A percentile compares a stretch with the other conserved stretches of the same genome.
Evolutionary conservation across 768 basidiomycete genomes (phyloP).

Genomic region (Lepiota venenata): DNA sequence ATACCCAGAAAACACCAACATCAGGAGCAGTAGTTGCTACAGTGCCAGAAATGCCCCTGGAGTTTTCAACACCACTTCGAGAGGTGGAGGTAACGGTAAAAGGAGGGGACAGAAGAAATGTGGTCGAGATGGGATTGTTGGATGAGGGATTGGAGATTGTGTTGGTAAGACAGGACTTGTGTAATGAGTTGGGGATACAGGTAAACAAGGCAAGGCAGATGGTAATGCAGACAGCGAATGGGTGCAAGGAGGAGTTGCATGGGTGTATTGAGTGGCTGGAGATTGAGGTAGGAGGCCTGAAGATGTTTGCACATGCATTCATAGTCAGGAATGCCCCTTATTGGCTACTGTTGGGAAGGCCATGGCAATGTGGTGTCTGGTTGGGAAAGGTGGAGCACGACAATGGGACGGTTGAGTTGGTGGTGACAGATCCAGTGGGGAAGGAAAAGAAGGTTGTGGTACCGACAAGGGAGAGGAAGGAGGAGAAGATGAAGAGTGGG

Average conservation of each 20-base stretch:
- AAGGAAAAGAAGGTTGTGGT: not conserved
- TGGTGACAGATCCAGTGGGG: not conserved
- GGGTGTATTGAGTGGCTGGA: constrained; percentile 16
- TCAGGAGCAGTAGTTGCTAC: not conserved
- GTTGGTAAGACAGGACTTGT: constrained; percentile 18
- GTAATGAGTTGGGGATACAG: constrained; percentile 5
- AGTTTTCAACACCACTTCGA: constrained; percentile 11
- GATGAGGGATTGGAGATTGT: constrained; percentile 23
- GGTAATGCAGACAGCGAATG: constrained; percentile 22
- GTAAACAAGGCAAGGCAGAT: constrained; percentile 16
- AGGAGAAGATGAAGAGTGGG: not conserved
- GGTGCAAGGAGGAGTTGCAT: constrained; percentile 8
- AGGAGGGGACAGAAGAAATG: not conserved
- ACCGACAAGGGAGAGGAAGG: not conserved
- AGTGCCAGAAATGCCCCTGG: constrained; percentile 1
- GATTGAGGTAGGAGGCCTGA: constrained; percentile 14
- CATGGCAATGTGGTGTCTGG: constrained; percentile 18
- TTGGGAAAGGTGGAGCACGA: constrained; percentile 12
- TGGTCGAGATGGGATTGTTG: constrained; percentile 12
- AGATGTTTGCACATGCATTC: constrained; percentile 21
- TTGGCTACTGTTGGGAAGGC: constrained; percentile 14
- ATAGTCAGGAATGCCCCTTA: constrained; percentile 17
- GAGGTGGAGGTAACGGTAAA: constrained; percentile 12
- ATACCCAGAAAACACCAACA: constrained; percentile 1
- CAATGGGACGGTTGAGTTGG: not conserved